Evolutionary conservation across 2,329 filamentous ascomycete species (phyloP), one percentile per base, ranked within the genome.

Genomic region (Tricladium varicosporioides): DNA sequence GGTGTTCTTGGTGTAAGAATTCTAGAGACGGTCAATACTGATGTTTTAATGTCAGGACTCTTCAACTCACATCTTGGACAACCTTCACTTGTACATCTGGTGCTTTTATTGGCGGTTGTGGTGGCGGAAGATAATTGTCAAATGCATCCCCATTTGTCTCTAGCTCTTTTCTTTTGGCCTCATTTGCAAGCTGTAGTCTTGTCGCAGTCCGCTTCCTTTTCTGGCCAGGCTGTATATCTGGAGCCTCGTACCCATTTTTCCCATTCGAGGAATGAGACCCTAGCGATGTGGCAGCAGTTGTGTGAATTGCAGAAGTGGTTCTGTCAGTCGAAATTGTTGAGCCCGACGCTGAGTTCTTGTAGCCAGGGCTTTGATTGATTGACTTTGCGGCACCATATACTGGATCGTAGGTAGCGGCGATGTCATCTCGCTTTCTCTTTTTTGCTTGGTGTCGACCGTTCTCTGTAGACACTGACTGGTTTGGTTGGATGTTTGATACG

Each of bases 91-190:
- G 74, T 7, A 93, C 88, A 59, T 93, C 89, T 66, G 87, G 85
- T 16, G 92, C 90, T 78, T 99, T 97, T 76, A 94, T 91, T 3
- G 91, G 87, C 2, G 93, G 93, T 63, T 91, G 88, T 0, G 91
- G 86, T 5, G 93, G 94, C 45, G 94, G 92, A 51, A 91, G 83
- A 71, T 97, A 97, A 63, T 84, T 88, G 63, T 85, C 80, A 69
- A 87, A 90, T 16, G 87, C 84, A 71, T 92, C 87, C 19, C 84
- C 83, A 42, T 85, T 79, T 19, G 80, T 80, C 67, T 92, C 88
- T 46, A 88, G 76, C 67, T 94, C 89, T 66, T 88, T 83, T 64
- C 87, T 81, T 71, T 91, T 93, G 54, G 89, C 87, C 71, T 95
- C 90, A 70, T 92, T 90, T 67, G 90, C 88, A 55, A 87, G 81